Evolutionary conservation across 2,329 filamentous ascomycete genomes (phyloP).

Genomic region (Colletotrichum spinosum): DNA sequence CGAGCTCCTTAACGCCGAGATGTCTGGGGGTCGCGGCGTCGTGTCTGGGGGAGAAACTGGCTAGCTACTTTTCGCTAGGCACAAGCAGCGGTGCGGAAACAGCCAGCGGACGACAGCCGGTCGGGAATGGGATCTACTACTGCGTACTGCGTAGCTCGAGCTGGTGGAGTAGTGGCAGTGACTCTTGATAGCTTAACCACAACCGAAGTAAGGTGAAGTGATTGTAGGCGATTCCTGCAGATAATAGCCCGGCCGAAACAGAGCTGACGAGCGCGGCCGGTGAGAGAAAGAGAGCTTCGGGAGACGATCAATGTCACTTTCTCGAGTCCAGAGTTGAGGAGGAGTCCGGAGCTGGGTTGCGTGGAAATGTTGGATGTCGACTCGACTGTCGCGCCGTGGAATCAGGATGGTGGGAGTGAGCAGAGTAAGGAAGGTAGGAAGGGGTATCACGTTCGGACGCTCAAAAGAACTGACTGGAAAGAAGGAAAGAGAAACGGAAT

Average conservation of each 20-base stretch:
- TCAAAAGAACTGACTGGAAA: conserved; percentile 9
- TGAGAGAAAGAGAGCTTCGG: not conserved
- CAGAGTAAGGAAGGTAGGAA: not conserved
- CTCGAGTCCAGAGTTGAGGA: too few relatives aligned
- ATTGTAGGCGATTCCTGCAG: not conserved
- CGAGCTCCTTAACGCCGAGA: conserved; percentile 26
- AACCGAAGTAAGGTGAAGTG: not conserved
- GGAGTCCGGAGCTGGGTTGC: too few relatives aligned
- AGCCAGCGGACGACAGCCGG: conserved; percentile 14
- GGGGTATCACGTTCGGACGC: conserved; percentile 26
- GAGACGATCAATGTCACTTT: not conserved
- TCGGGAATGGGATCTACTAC: too few relatives aligned
- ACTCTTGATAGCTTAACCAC: conserved; percentile 1
- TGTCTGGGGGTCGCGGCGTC: not conserved
- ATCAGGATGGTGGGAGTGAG: not conserved
- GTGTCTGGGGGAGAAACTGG: not conserved
- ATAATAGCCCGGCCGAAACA: conserved; percentile 8
- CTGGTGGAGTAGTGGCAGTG: conserved; percentile 23
- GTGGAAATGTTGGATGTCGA: too few relatives aligned
- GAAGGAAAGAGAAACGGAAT: not conserved
- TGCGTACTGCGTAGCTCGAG: conserved; percentile 15
- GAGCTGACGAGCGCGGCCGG: not conserved
- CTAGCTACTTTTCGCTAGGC: not conserved
- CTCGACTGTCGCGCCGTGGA: too few relatives aligned
- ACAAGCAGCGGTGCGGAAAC: conserved; percentile 9